Conservation (phyloP, 73 alveolate genomes). For the Paramecium biaurelia region DNA sequence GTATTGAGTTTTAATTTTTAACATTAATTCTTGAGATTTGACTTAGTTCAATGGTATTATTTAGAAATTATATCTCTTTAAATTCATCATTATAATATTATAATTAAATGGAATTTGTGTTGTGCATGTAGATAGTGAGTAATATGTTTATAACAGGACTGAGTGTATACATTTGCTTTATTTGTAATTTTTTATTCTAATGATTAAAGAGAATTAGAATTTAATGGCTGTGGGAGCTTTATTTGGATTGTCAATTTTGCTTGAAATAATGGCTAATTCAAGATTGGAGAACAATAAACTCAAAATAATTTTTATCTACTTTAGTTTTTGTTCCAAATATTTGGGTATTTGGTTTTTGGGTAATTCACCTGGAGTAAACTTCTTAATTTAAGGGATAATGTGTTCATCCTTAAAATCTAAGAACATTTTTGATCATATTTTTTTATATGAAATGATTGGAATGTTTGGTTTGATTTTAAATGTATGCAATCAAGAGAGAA, state of each 20-base stretch:
- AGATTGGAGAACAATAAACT: not conserved
- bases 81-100: not conserved
- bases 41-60: not conserved
- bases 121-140: not conserved
- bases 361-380: not conserved
- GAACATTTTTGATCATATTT: not conserved
- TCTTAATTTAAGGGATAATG: not conserved
- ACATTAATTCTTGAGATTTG: not conserved
- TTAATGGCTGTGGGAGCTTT: not conserved
- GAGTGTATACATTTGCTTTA: not conserved
- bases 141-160: not conserved
- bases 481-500: not conserved
- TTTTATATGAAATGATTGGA: not conserved
- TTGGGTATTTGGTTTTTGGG: not conserved
- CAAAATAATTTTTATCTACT: not conserved
- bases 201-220: not conserved
- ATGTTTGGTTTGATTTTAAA: not conserved
- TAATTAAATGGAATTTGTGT: not conserved
- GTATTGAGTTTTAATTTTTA: not conserved
- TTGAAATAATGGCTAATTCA: not conserved
- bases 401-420: not conserved
- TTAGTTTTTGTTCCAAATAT: not conserved
- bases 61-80: not conserved
- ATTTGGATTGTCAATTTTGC: not conserved
- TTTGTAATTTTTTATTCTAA: not conserved